phyloP scores from a whole-genome alignment of 192 early-diverging fungal genomes.

The Coemansia sp. region DNA sequence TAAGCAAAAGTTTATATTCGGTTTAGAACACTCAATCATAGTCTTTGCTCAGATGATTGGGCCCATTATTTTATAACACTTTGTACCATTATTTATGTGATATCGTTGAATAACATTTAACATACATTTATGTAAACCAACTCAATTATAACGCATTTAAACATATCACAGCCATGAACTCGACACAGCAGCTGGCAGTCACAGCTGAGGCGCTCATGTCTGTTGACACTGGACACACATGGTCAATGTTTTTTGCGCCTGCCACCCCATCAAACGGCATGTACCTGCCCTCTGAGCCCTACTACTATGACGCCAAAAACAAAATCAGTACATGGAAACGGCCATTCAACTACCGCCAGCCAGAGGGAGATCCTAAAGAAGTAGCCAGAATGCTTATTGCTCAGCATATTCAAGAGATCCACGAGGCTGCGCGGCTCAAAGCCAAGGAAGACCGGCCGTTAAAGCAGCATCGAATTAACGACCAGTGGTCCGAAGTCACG shows the following conservation, averaged over 20 bases:
- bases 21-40: no score
- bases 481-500: slow-evolving; percentile 22
- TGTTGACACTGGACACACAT: slow-evolving; percentile 19
- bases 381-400: neutral
- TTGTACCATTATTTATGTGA: no score
- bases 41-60: no score
- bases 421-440: neutral
- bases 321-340: slow-evolving; percentile 44
- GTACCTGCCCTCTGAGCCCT: slow-evolving; percentile 27
- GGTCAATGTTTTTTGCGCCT: slow-evolving; percentile 44
- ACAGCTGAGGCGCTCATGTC: no score
- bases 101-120: no score
- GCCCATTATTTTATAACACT: no score
- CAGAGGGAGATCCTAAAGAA: slow-evolving; percentile 4
- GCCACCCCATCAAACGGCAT: neutral
- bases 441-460: slow-evolving; percentile 30
- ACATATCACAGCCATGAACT: neutral
- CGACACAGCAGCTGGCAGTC: no score
- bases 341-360: slow-evolving; percentile 37
- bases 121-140: no score
- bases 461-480: neutral
- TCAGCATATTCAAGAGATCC: neutral
- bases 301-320: slow-evolving; percentile 43
- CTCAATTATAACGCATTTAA: neutral
- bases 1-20: no score